A percentile compares a stretch with the other conserved stretches of the same genome.
Conservation (phyloP, 148 eudicot genomes). For the Polygonum maritimum region DNA sequence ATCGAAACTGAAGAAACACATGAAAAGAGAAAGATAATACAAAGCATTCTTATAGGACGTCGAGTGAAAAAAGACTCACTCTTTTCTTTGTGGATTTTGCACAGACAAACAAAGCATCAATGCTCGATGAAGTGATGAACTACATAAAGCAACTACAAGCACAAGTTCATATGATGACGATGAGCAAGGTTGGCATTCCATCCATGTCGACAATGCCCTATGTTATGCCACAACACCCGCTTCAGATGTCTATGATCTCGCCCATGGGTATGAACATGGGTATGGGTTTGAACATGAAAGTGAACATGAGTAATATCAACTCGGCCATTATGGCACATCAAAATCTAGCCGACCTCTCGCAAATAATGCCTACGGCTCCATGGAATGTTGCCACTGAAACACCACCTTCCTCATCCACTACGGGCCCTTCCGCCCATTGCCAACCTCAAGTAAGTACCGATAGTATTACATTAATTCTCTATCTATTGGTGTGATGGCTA, state of each 20-base stretch:
- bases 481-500: too few species aligned
- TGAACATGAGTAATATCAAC: slow-evolving; percentile 21
- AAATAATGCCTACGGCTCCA: slow-evolving; percentile 27
- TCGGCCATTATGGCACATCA: slow-evolving; percentile 13
- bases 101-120: slow-evolving; percentile 87
- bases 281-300: neutral
- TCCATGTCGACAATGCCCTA: slow-evolving; percentile 59
- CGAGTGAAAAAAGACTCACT: neutral
- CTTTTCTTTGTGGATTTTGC: neutral
- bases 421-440: neutral
- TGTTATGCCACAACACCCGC: slow-evolving; percentile 56
- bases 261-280: slow-evolving; percentile 46
- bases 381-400: slow-evolving; percentile 40
- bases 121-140: slow-evolving; percentile 87
- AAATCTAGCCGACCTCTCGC: slow-evolving; percentile 27
- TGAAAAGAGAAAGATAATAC: too few species aligned
- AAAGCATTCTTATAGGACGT: too few species aligned
- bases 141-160: slow-evolving; percentile 70
- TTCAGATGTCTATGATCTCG: slow-evolving; percentile 74
- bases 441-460: neutral
- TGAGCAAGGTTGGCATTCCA: slow-evolving; percentile 38
- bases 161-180: slow-evolving; percentile 53
- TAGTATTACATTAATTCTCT: too few species aligned
- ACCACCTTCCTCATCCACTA: slow-evolving; percentile 5
- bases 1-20: too few species aligned